Base-by-base conservation (phyloP, 2,329 filamentous ascomycete species). In the Aspergillus sp. region DNA sequence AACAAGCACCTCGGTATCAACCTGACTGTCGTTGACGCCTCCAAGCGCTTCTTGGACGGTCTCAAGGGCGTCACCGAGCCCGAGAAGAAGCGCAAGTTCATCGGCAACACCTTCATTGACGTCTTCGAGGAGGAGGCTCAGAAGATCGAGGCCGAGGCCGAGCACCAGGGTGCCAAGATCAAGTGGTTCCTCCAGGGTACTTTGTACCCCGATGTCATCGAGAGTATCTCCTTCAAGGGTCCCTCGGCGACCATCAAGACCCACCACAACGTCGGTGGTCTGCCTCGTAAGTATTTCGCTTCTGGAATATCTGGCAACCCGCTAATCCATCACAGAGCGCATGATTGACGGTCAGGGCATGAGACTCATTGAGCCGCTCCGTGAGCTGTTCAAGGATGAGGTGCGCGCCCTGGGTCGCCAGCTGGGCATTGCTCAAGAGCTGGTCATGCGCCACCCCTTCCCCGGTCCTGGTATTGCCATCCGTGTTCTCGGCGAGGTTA, bases 41-140 rank as follows among this genome's bases (percentile, higher is more conserved):
- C 85, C 9, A 83, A 96, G 62, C 80, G 85, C 25, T 98, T 98
- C 82, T 81, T 97, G n/a, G 79, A 80, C 30, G 83, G 87, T 23
- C 86, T 98, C 1, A 85, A 86, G 65, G 94, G 92, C 17, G 86
- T 97, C 25, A 81, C 79, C 0, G 91, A 91, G 59, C 93, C 94
- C 0, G 93, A 98, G 78, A 85, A 85, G 73, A 97, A 97, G 84
- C 85, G 93, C 58, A 97, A 96, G 80, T 88, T 97, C 69, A 97
- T 97, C 63, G 93, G 92, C 58, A 85, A 83, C 64, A 91, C 85
- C 21, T 91, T 92, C 75, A 92, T 92, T 65, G 89, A 92, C 68
- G 79, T 96, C 28, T 97, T 97, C 77, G 89, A 97, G 76, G 82
- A 88, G 61, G 89, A 92, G 74, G 92, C 91, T 25, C 84, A 85